Base-by-base conservation (phyloP, 805 yeast genomes). In the Allodekkera sacchari region DNA sequence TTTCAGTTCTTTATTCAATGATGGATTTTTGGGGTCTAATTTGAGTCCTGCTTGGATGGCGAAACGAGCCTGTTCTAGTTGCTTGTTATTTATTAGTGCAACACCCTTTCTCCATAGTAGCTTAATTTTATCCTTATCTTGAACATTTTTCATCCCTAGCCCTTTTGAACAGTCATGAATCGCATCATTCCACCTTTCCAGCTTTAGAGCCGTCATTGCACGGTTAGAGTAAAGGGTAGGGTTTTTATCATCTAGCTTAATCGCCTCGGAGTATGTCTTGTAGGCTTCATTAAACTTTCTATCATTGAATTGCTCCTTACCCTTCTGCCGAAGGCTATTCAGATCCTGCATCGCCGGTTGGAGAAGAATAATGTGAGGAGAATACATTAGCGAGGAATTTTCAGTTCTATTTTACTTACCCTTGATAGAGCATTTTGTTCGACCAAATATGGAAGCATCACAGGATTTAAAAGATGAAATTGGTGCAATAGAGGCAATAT, bases 401-500 rank as follows among this genome's bases (percentile, higher is more conserved):
- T n/a, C n/a, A n/a, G n/a, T n/a, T n/a, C n/a, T n/a, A n/a, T n/a
- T n/a, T n/a, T n/a, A n/a, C n/a, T n/a, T n/a, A n/a, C n/a, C n/a
- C n/a, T n/a, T n/a, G n/a, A n/a, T n/a, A n/a, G n/a, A n/a, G n/a
- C n/a, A n/a, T n/a, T n/a, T n/a, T n/a, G n/a, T n/a, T n/a, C n/a
- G n/a, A n/a, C n/a, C n/a, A n/a, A n/a, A n/a, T n/a, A n/a, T n/a
- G n/a, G n/a, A n/a, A n/a, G n/a, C n/a, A n/a, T 51, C 60, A 1
- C 70, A 70, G 37, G 81, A 77, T 21, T 57, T 81, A 6, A 49
- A 49, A 14, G 92, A 84, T 33, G 98, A 89, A 48, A 55, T 84
- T 13, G 76, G 71, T 24, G 89, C 95, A 9, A 75, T 89, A 8
- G 81, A 83, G 34, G 92, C 96, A 4, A 89, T 92, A 9, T 89